These are phyloP conservation scores for Chlorella variabilis DNA, from an alignment of 163 green algal species.

Conservation along the genomic window DNA sequence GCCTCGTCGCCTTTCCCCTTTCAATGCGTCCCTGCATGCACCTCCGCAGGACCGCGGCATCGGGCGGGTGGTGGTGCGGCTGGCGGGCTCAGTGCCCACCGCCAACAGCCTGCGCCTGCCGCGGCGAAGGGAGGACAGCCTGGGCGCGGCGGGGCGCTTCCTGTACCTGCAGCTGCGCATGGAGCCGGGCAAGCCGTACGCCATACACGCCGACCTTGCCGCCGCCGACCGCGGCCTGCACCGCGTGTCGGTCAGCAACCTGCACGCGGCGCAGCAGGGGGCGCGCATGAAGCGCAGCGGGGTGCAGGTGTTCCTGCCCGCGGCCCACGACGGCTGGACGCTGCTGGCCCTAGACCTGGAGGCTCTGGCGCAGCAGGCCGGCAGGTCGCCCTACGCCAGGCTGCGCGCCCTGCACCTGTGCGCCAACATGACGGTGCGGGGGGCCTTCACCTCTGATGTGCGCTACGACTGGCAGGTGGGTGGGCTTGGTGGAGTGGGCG, in stretches of 20 bases:
- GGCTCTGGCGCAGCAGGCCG: slow-evolving; percentile 30
- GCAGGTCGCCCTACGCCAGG: slow-evolving; percentile 46
- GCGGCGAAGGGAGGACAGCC: slow-evolving; percentile 45
- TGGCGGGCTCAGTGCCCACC: slow-evolving; percentile 71
- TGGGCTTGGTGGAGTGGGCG: not conserved
- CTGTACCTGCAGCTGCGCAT: slow-evolving; percentile 71
- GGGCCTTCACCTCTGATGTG: slow-evolving; percentile 72
- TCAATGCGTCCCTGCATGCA: no score
- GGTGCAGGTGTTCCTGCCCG: slow-evolving; percentile 13
- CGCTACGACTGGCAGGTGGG: slow-evolving; percentile 59
- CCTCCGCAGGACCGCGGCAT: slow-evolving; percentile 70
- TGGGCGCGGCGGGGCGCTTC: slow-evolving; percentile 68
- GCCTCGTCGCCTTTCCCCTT: no score
- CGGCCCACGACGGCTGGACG: slow-evolving; percentile 61
- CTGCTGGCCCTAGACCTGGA: slow-evolving; percentile 73
- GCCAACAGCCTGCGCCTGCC: slow-evolving; percentile 70
- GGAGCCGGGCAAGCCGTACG: slow-evolving; percentile 65
- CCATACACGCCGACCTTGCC: slow-evolving; percentile 69
- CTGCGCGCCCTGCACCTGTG: slow-evolving; percentile 71
- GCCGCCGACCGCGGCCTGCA: slow-evolving; percentile 60
- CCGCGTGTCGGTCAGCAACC: slow-evolving; percentile 75
- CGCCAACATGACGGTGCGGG: slow-evolving; percentile 70
- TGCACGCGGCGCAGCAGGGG: slow-evolving; percentile 58
- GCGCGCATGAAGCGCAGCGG: slow-evolving; percentile 25
- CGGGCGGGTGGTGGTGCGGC: slow-evolving; percentile 68